Evolutionary conservation across 2,329 filamentous ascomycete genomes (phyloP).

Genomic region (Colletotrichum sp.): DNA sequence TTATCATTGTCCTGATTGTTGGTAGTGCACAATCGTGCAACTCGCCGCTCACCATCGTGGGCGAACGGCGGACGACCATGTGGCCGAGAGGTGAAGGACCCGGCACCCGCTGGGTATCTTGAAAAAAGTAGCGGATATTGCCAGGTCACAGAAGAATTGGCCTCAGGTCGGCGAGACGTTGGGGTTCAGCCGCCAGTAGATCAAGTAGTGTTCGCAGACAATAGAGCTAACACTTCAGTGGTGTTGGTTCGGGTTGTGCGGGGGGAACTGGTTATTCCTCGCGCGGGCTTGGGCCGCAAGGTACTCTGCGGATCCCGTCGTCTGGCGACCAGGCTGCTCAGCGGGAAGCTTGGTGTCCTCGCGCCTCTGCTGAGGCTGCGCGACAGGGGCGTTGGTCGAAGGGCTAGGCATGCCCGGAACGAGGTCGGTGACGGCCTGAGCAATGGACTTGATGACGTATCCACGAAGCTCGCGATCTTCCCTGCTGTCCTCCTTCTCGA

Average conservation of each 20-base stretch:
- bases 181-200: background rate
- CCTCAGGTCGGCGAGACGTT: background rate
- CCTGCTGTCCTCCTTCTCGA: conserved; percentile 79
- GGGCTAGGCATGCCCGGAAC: conserved; percentile 53
- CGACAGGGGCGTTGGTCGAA: conserved; percentile 23
- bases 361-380: conserved; percentile 30
- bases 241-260: conserved; percentile 50
- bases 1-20: conserved; percentile 18
- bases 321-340: conserved; percentile 61
- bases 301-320: conserved; percentile 54
- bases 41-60: background rate
- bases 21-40: conserved; percentile 10
- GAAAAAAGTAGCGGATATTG: conserved; percentile 19
- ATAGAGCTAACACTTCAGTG: conserved; percentile 28
- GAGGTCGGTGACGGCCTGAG: conserved; percentile 73
- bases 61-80: conserved; percentile 7
- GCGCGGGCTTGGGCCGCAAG: conserved; percentile 48
- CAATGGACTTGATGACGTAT: conserved; percentile 76
- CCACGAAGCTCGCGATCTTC: conserved; percentile 78
- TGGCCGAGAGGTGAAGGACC: background rate
- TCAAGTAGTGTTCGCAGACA: background rate
- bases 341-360: conserved; percentile 67
- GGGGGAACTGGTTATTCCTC: conserved; percentile 42
- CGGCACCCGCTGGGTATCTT: conserved; percentile 21
- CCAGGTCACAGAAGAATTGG: conserved; percentile 7